Conservation (phyloP, 257 asterid species). For the Leptodermis oblonga region DNA sequence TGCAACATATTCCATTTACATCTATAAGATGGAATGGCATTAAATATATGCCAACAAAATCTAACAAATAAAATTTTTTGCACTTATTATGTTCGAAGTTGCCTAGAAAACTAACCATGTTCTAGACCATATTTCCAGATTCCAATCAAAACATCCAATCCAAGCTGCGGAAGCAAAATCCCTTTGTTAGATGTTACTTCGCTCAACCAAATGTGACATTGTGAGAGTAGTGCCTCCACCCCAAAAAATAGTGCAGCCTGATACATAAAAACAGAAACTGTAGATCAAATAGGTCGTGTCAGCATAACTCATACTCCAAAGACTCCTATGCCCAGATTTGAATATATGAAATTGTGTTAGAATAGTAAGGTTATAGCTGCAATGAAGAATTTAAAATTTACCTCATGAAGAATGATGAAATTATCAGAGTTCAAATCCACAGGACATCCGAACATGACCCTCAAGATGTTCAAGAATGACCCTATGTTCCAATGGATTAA, state of each 20-base stretch:
- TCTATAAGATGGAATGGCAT: constrained; percentile 52
- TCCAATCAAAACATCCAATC: constrained; percentile 44
- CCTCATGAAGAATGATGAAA: constrained; percentile 63
- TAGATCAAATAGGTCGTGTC: background rate
- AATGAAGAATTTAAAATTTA: constrained; percentile 8
- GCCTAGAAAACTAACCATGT: constrained; percentile 47
- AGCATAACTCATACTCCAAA: background rate
- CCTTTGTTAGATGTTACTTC: constrained; percentile 44
- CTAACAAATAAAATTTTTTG: background rate
- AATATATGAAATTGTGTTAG: background rate
- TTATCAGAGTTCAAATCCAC: constrained; percentile 50
- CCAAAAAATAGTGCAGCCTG: constrained; percentile 90
- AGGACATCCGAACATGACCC: constrained; percentile 46
- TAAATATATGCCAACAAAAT: constrained; percentile 21
- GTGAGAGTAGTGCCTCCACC: constrained; percentile 60
- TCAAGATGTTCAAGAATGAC: constrained; percentile 47
- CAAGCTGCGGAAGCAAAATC: constrained; percentile 37
- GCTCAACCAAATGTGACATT: constrained; percentile 60
- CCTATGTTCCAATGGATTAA: constrained; percentile 60
- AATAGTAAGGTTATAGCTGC: background rate
- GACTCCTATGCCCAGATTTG: background rate
- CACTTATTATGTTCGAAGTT: constrained; percentile 10
- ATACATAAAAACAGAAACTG: constrained; percentile 2
- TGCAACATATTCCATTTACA: constrained; percentile 71
- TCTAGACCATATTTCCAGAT: constrained; percentile 67